phyloP scores from a whole-genome alignment of 2,329 filamentous ascomycete species.

The Paraphoma sp. region DNA sequence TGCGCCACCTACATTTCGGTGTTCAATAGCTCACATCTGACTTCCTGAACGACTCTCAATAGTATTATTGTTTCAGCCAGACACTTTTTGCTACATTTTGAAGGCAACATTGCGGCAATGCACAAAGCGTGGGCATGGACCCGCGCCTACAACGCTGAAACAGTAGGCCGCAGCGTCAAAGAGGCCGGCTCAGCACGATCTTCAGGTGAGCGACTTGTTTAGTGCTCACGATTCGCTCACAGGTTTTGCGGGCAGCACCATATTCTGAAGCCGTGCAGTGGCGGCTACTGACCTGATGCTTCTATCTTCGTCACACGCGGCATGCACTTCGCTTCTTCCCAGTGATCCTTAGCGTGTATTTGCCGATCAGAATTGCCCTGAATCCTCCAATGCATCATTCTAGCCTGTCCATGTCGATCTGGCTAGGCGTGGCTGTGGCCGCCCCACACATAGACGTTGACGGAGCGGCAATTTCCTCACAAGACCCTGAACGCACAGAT shows the following conservation, averaged over 20 bases:
- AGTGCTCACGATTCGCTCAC: neutral
- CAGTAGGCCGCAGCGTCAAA: neutral
- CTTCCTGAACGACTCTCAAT: neutral
- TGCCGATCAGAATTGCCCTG: neutral
- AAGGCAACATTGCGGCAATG: neutral
- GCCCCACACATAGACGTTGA: neutral
- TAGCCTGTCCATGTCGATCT: neutral
- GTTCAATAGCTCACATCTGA: neutral
- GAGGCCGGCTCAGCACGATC: neutral
- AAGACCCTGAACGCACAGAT: neutral
- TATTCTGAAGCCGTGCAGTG: neutral
- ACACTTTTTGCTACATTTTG: neutral
- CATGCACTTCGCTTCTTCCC: constrained; percentile 1
- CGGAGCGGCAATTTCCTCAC: neutral
- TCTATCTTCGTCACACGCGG: neutral
- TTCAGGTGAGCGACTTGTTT: neutral
- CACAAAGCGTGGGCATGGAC: neutral
- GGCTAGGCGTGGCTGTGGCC: neutral
- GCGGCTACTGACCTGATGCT: neutral
- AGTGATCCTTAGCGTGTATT: neutral
- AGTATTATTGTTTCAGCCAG: neutral
- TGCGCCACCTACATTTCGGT: no score
- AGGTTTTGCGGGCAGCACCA: neutral
- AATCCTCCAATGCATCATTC: neutral
- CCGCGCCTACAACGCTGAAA: neutral